Conservation (phyloP, 78 protist species). For the Guillardia theta region DNA sequence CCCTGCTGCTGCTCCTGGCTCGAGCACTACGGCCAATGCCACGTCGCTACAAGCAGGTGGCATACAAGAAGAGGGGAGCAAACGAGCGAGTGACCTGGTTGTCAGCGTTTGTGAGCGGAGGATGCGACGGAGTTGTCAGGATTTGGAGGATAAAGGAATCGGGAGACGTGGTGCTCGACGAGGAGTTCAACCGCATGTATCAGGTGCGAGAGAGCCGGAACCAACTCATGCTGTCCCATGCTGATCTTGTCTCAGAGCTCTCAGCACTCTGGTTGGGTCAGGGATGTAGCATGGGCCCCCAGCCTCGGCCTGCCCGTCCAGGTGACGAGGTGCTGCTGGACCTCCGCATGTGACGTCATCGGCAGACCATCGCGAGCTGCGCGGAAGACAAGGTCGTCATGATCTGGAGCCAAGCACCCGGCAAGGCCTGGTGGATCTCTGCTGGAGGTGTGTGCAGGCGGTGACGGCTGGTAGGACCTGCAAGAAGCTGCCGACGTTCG, state of each 20-base stretch:
- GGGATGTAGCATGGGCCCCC: slow-evolving; percentile 98
- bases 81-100: too few relatives aligned
- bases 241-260: not conserved
- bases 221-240: not conserved
- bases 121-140: slow-evolving; percentile 89
- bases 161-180: not conserved
- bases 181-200: not conserved
- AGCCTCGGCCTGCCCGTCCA: slow-evolving; percentile 55
- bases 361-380: not conserved
- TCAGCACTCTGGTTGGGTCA: slow-evolving; percentile 95
- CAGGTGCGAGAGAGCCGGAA: too few relatives aligned
- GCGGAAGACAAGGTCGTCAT: slow-evolving; percentile 74
- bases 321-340: too few relatives aligned
- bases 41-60: slow-evolving; percentile 50
- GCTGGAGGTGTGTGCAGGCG: not conserved
- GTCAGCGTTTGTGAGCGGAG: slow-evolving; percentile 84
- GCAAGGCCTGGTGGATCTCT: not conserved
- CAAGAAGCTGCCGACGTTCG: slow-evolving; percentile 30
- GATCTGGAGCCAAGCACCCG: slow-evolving; percentile 72
- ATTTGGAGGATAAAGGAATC: slow-evolving; percentile 64
- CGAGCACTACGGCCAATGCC: slow-evolving; percentile 30
- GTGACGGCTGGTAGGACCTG: not conserved
- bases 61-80: too few relatives aligned
- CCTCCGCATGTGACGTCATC: too few relatives aligned
- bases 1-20: not conserved